phyloP scores from a whole-genome alignment of 2,329 filamentous ascomycete species.

The Stylonectria norvegica region DNA sequence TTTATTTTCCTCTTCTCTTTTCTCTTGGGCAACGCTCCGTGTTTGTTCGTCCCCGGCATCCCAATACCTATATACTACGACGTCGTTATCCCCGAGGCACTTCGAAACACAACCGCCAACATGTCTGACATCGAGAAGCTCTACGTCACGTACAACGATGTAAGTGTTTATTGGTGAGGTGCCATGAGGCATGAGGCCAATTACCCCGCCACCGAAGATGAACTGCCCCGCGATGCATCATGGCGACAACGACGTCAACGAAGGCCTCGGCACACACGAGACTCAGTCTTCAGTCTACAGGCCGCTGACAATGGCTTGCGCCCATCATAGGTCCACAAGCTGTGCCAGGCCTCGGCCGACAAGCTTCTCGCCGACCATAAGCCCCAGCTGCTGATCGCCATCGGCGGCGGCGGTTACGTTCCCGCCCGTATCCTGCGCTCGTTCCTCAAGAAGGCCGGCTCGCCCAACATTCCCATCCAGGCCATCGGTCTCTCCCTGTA shows the following conservation, averaged over 20 bases:
- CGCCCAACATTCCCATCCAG: constrained; percentile 96
- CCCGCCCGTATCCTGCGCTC: constrained; percentile 95
- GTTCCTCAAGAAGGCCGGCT: constrained; percentile 86
- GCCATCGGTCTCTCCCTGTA: constrained; percentile 97
- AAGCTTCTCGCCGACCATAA: constrained; percentile 80
- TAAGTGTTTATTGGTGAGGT: constrained; percentile 44
- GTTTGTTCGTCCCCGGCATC: constrained; percentile 1
- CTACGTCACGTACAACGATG: constrained; percentile 91
- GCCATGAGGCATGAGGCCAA: constrained; percentile 9
- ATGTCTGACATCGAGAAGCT: constrained; percentile 86
- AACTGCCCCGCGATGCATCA: background rate
- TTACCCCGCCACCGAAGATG: constrained; percentile 23
- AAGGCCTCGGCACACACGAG: background rate
- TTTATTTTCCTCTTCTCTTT: constrained; percentile 12
- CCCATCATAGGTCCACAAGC: constrained; percentile 91
- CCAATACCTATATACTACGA: too few relatives aligned
- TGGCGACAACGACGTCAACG: too few relatives aligned
- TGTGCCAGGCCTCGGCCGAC: constrained; percentile 83
- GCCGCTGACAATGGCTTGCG: constrained; percentile 15
- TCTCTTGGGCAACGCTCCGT: constrained; percentile 15
- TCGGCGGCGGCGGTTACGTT: constrained; percentile 95
- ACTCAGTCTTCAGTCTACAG: background rate
- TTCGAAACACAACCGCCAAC: constrained; percentile 35
- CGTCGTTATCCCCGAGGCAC: constrained; percentile 11
- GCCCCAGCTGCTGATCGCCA: constrained; percentile 96